Evolutionary conservation across 768 basidiomycete genomes (phyloP).

Genomic region (Macrocybe gigantea): DNA sequence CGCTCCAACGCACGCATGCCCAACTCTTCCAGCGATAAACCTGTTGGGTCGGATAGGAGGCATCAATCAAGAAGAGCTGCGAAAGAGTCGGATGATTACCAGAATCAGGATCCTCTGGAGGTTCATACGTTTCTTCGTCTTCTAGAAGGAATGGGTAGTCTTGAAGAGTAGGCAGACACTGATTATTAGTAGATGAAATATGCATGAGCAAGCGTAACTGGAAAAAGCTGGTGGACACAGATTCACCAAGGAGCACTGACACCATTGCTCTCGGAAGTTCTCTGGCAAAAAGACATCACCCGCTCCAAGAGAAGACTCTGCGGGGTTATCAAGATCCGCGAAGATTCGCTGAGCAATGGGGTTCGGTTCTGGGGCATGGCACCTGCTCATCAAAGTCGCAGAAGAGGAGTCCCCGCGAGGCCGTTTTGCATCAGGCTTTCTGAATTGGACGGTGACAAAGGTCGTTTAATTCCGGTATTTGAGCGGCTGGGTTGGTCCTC

Average conservation of each 20-base stretch:
- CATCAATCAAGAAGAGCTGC: conserved; percentile 5
- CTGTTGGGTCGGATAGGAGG: conserved; percentile 27
- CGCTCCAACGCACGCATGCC: conserved; percentile 72
- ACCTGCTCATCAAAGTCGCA: conserved; percentile 21
- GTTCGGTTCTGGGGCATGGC: conserved; percentile 53
- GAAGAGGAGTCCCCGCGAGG: conserved; percentile 21
- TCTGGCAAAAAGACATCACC: conserved; percentile 76
- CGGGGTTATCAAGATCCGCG: conserved; percentile 14
- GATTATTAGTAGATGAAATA: conserved; percentile 5
- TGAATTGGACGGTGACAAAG: conserved; percentile 30
- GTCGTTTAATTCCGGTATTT: conserved; percentile 42
- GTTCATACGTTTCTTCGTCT: conserved; percentile 82
- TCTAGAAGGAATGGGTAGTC: conserved; percentile 56
- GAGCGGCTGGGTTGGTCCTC: conserved; percentile 15
- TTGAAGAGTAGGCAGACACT: conserved; percentile 59
- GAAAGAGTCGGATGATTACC: conserved; percentile 31
- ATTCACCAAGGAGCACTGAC: conserved; percentile 57
- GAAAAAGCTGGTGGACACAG: conserved; percentile 2
- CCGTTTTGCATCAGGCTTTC: conserved; percentile 31
- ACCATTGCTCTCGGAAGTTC: conserved; percentile 77
- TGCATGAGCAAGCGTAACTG: conserved; percentile 1
- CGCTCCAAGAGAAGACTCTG: conserved; percentile 34
- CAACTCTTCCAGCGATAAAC: conserved; percentile 75
- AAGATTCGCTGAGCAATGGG: conserved; percentile 40
- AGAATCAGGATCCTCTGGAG: conserved; percentile 83